Base-by-base conservation (phyloP, 345 rosid genomes). In the Eucalyptus melliodora region DNA sequence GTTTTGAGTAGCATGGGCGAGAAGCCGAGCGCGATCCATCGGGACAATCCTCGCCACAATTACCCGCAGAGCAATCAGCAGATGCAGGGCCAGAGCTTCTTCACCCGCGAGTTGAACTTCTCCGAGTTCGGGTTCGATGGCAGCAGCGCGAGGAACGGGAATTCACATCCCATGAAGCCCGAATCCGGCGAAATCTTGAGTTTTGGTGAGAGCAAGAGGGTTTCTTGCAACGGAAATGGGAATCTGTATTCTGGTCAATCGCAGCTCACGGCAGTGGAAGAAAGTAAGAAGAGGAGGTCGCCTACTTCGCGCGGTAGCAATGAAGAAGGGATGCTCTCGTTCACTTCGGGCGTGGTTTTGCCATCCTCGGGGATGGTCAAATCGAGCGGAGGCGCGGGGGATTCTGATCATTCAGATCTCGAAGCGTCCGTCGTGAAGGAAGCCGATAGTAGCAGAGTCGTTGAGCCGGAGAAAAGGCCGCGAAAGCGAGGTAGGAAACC, bases 401-500 rank as follows among this genome's bases (percentile, higher is more conserved):
- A 98, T 90, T 97, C 99, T 2, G 99, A 97, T 88, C 97, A 97
- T 82, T 98, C 99, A 2, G 99, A 98, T 92, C 95, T 97, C 5
- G 99, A 98, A 90, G 99, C 98, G 23, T 98, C 99, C 5, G 96
- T 97, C 27, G 95, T 91, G 30, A 96, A 93, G 89, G 99, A 96
- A 85, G 90, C 94, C 4, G 97, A 93, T 16, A 95, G 98, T 13
- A 92, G 95, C 49, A 93, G 94, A 50, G 93, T 93, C 21, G 94
- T 93, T 11, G 99, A 95, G 15, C 95, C 96, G 11, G 99, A 97
- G 91, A 97, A 97, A 93, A 95, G 90, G 93, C 98, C 98, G 1
- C 86, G 97, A 21, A 97, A 97, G 87, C 95, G 98, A 13, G 99
- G 99, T 26, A 92, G 99, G 62, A 98, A 98, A 89, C 99, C 99